Evolutionary conservation across 2,329 filamentous ascomycete genomes (phyloP), one percentile per base, ranked within the genome.

Genomic region (Fusarium devonianum): DNA sequence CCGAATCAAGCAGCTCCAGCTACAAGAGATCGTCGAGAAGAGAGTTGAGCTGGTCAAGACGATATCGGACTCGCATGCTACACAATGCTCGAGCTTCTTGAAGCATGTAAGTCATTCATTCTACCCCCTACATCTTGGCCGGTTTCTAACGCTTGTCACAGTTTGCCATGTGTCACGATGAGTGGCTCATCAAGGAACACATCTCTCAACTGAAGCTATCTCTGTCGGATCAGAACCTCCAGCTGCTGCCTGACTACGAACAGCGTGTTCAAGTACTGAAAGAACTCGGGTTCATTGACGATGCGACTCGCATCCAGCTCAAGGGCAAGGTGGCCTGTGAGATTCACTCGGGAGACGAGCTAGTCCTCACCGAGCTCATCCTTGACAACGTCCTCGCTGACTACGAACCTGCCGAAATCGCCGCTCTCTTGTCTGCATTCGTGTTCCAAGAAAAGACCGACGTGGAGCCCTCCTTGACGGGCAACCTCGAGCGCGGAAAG

Each of bases 281-380:
- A 69, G 92, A 97, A 61, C 83, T 99, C 7, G 88, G 86, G 5
- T 99, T 99, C 70, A 89, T 99, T 61, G 94, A 99, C 65, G 86
- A 89, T 4, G 85, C 88, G 33, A 87, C 87, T 4, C 87, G 93
- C 16, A 95, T 99, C 28, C 90, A 95, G 74, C 83, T 99, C 56
- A 99, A 99, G 75, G 94, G 94, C 72, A 97, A 97, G 72, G 94
- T 99, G 16, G 94, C 94, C 4, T 99, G 94, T 74, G 94, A 99
- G 73, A 93, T 99, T 52, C 94, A 97, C 73, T 97, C 93, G 0
- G 92, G 92, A 13, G 93, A 97, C 69, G 94, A 99, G 72, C 82
- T 99, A 1, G 93, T 99, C 1, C 83, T 99, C 13, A 99, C 94
- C 0, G 94, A 99, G 70, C 83, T 97, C 5, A 92, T 99, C 36